phyloP scores from a whole-genome alignment of 1,284 basidiomycete species.

The Cerrena zonata region DNA sequence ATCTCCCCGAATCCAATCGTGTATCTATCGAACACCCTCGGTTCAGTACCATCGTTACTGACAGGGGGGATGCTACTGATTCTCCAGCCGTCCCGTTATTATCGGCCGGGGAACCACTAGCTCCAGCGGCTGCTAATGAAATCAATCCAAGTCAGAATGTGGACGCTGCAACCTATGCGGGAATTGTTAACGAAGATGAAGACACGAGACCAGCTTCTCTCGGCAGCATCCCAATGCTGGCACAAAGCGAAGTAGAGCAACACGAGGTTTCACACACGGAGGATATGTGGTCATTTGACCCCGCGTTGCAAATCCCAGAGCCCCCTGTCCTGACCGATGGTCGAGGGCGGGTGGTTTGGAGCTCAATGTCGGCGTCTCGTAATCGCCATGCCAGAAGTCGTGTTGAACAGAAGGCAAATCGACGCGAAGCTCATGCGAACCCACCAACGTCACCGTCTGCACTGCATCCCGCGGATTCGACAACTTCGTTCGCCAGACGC shows the following conservation, averaged over 20 bases:
- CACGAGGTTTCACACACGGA: not conserved
- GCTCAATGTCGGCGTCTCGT: constrained; percentile 23
- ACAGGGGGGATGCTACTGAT: not conserved
- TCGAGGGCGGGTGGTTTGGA: constrained; percentile 55
- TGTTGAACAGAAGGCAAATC: not conserved
- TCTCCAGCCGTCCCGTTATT: not conserved
- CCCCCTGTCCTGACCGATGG: constrained; percentile 58
- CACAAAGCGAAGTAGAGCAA: not conserved
- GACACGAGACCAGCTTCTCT: too few species aligned
- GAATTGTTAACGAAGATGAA: not conserved
- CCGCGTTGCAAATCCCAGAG: constrained; percentile 18
- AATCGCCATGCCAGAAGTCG: not conserved
- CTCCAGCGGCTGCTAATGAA: not conserved
- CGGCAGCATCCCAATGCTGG: not conserved
- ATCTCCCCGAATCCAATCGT: not conserved
- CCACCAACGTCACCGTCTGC: not conserved
- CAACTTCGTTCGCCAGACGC: not conserved
- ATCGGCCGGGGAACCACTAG: not conserved
- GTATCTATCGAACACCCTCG: not conserved
- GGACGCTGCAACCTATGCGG: too few species aligned
- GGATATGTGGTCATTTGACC: not conserved
- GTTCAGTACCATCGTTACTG: constrained; percentile 6
- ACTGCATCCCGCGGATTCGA: not conserved
- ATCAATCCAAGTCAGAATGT: too few species aligned
- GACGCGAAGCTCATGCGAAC: not conserved